Conservation (phyloP, 2,329 filamentous ascomycete species). For the Beauveria medogensis region DNA sequence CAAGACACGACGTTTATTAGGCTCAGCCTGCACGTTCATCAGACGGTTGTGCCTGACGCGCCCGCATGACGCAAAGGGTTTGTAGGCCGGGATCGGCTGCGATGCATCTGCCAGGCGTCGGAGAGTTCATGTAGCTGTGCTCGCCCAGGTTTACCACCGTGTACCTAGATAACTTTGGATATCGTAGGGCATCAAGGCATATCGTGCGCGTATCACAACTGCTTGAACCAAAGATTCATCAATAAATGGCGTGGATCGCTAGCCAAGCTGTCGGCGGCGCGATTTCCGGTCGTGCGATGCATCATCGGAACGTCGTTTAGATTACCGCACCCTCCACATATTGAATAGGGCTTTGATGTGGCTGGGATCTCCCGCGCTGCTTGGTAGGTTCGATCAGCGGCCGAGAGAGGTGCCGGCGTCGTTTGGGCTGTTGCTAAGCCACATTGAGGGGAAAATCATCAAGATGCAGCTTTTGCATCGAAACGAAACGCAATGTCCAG, state of each 20-base stretch:
- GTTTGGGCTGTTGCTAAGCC: background rate
- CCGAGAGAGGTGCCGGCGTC: too few relatives aligned
- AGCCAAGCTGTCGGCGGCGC: background rate
- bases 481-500: background rate
- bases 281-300: background rate
- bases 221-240: too few relatives aligned
- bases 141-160: too few relatives aligned
- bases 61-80: background rate
- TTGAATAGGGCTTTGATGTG: background rate
- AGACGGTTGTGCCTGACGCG: background rate
- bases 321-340: background rate
- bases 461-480: too few relatives aligned
- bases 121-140: too few relatives aligned
- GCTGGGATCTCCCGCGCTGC: background rate
- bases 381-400: too few relatives aligned
- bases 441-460: background rate
- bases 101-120: too few relatives aligned
- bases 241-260: background rate
- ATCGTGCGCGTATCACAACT: too few relatives aligned
- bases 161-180: too few relatives aligned
- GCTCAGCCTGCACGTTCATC: background rate
- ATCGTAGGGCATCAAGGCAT: too few relatives aligned
- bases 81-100: background rate
- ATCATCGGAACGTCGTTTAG: background rate
- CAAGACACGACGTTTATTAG: background rate